phyloP scores from a whole-genome alignment of 805 yeast genomes.

The Kluyveromyces siamensis region DNA sequence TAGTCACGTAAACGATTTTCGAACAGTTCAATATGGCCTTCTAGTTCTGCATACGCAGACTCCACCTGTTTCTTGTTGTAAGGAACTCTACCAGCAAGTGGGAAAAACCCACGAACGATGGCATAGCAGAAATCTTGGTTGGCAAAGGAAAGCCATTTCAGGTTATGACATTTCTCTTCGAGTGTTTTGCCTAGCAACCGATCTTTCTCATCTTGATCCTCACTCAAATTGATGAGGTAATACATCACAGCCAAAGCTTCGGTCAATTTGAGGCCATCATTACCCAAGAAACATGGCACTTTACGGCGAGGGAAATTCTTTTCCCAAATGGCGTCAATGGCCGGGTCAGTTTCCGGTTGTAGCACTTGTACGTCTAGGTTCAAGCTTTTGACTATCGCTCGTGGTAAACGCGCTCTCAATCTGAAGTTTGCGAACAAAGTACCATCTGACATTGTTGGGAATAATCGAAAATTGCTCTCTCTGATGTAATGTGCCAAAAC shows the following conservation, averaged over 20 bases:
- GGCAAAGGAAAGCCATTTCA: constrained; percentile 72
- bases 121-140: constrained; percentile 54
- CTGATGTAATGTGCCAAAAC: too few species aligned
- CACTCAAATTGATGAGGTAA: constrained; percentile 35
- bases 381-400: constrained; percentile 49
- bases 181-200: constrained; percentile 45
- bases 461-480: neutral
- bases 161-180: constrained; percentile 29
- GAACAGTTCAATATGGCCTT: constrained; percentile 32
- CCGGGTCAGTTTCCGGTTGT: constrained; percentile 18
- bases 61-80: constrained; percentile 68
- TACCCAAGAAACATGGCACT: constrained; percentile 62
- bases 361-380: constrained; percentile 48
- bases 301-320: constrained; percentile 55
- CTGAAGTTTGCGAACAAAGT: constrained; percentile 43
- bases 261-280: constrained; percentile 61
- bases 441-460: constrained; percentile 51
- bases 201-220: constrained; percentile 29
- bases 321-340: constrained; percentile 32
- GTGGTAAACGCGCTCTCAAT: constrained; percentile 34
- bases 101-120: constrained; percentile 43
- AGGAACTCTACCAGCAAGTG: constrained; percentile 56
- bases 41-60: constrained; percentile 32
- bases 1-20: constrained; percentile 50
- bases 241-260: constrained; percentile 58